These are phyloP conservation scores for Salix viminalis DNA, from an alignment of 345 rosid species.

Conservation along the genomic window DNA sequence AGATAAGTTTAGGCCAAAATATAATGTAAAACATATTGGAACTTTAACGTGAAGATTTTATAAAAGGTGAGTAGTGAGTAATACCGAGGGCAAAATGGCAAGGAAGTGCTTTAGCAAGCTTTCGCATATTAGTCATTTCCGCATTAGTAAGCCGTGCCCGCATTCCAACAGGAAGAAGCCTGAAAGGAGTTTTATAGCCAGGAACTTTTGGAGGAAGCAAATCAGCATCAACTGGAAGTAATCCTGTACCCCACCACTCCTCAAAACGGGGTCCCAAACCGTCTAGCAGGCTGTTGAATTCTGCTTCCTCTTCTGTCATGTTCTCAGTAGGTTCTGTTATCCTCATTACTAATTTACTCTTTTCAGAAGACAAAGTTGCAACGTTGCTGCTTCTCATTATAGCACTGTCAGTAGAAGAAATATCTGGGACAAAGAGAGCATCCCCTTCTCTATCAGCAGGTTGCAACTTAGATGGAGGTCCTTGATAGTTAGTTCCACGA, in stretches of 20 bases:
- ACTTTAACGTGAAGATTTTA: constrained; percentile 5
- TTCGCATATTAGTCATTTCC: constrained; percentile 91
- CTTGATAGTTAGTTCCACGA: constrained; percentile 70
- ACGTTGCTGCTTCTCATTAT: constrained; percentile 23
- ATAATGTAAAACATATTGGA: constrained; percentile 9
- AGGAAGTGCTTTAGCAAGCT: constrained; percentile 82
- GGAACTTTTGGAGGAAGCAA: constrained; percentile 74
- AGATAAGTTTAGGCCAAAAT: constrained; percentile 22
- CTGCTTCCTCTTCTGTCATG: constrained; percentile 80
- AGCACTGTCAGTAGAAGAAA: constrained; percentile 45
- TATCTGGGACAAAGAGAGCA: constrained; percentile 64
- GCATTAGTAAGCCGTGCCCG: constrained; percentile 84
- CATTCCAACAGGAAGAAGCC: constrained; percentile 97
- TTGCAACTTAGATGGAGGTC: constrained; percentile 51
- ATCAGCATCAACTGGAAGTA: constrained; percentile 95
- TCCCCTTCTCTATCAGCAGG: constrained; percentile 39
- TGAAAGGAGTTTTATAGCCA: constrained; percentile 87
- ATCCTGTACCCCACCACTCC: constrained; percentile 99
- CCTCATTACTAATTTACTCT: constrained; percentile 34
- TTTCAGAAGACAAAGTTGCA: constrained; percentile 29
- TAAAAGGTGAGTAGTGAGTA: constrained; percentile 21
- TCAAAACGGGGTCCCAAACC: constrained; percentile 89
- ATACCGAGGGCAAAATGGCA: constrained; percentile 97
- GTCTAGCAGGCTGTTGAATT: constrained; percentile 65
- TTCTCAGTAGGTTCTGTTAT: constrained; percentile 28